Percentiles rank a stretch among this genome's conserved stretches.
phyloP scores from a whole-genome alignment of 176 grass and related monocot species.

The Panicum miliaceum region DNA sequence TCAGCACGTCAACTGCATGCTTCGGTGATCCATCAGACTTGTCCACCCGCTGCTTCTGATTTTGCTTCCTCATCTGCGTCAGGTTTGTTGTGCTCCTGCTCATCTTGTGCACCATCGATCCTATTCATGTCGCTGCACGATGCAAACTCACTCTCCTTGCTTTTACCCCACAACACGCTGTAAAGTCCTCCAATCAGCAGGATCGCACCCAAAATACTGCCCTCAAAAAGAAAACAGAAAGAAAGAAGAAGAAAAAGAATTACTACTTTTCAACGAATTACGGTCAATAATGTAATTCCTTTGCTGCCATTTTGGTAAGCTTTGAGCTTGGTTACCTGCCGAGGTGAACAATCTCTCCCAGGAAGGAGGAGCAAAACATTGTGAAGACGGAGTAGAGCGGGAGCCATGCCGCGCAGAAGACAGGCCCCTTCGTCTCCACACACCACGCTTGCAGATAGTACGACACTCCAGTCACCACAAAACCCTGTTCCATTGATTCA shows the following conservation, averaged over 20 bases:
- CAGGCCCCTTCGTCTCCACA: conserved; percentile 12
- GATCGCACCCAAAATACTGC: conserved; percentile 66
- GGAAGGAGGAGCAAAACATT: conserved; percentile 31
- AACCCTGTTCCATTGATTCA: conserved; percentile 34
- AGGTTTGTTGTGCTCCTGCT: neutral
- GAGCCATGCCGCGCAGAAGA: neutral
- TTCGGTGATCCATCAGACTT: neutral
- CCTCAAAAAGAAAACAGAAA: neutral
- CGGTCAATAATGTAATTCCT: neutral
- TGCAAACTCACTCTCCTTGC: conserved; percentile 16
- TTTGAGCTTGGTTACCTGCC: neutral
- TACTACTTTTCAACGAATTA: neutral
- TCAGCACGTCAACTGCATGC: neutral
- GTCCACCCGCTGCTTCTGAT: neutral
- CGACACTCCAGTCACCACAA: conserved; percentile 46
- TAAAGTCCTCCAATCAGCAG: conserved; percentile 62
- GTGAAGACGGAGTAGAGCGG: conserved; percentile 12
- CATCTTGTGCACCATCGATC: neutral
- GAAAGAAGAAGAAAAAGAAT: neutral
- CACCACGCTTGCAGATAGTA: conserved; percentile 59
- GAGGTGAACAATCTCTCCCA: conserved; percentile 19
- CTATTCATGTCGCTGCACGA: neutral
- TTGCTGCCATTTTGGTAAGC: neutral
- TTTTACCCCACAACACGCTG: conserved; percentile 69
- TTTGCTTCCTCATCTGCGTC: neutral